Evolutionary conservation across 1,139 yeast genomes (phyloP).

Genomic region (Wickerhamomyces sp.): DNA sequence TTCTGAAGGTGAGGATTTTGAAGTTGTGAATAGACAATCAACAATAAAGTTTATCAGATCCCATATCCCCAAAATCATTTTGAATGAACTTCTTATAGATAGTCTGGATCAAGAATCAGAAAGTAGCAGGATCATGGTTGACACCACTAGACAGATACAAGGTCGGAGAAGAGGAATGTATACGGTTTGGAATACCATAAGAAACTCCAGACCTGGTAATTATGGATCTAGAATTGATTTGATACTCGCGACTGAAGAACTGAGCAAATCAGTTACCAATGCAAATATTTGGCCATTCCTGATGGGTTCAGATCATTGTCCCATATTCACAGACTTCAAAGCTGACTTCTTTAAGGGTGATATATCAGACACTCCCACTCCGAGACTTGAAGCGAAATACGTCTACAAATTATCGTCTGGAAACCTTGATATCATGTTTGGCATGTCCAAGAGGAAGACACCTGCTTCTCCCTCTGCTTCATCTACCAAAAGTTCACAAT

Average conservation of each 20-base stretch:
- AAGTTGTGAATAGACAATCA: constrained; percentile 33
- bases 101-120: constrained; percentile 23
- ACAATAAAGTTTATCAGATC: constrained; percentile 37
- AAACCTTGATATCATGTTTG: constrained; percentile 52
- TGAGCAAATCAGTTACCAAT: constrained; percentile 31
- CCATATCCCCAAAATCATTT: constrained; percentile 36
- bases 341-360: constrained; percentile 1
- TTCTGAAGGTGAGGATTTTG: constrained; percentile 27
- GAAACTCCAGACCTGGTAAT: constrained; percentile 75
- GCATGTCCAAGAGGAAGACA: constrained; percentile 18
- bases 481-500: not conserved
- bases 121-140: constrained; percentile 42
- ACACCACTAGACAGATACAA: constrained; percentile 56
- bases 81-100: constrained; percentile 35
- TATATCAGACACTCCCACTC: constrained; percentile 8
- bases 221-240: constrained; percentile 87
- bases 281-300: constrained; percentile 68
- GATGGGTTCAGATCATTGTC: constrained; percentile 93
- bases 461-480: not conserved
- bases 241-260: constrained; percentile 43
- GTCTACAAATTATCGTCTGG: constrained; percentile 46
- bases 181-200: constrained; percentile 88
- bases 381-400: constrained; percentile 52
- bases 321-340: constrained; percentile 68
- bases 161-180: constrained; percentile 60